Conservation (phyloP, 2,329 filamentous ascomycete species). For the Alternaria consortialis region DNA sequence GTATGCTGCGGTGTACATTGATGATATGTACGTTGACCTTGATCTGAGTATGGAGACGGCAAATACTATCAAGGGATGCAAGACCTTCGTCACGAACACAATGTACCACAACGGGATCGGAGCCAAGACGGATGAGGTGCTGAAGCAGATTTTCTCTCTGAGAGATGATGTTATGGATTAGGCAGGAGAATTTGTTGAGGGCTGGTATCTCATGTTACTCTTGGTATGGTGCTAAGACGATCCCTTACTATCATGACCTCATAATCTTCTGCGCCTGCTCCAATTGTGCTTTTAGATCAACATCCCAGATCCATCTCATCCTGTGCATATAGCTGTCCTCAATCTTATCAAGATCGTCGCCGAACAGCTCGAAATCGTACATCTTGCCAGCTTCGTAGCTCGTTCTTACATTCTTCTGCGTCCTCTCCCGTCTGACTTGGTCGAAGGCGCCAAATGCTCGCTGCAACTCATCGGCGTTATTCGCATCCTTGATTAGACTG, state of each 20-base stretch:
- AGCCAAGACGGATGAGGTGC: slow-evolving; percentile 75
- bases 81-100: slow-evolving; percentile 83
- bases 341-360: slow-evolving; percentile 52
- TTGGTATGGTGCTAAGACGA: no score
- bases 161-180: slow-evolving; percentile 74
- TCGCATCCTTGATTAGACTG: slow-evolving; percentile 40
- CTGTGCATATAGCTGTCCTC: slow-evolving; percentile 41
- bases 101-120: slow-evolving; percentile 88
- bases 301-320: slow-evolving; percentile 55
- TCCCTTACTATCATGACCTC: slow-evolving; percentile 2
- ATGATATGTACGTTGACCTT: slow-evolving; percentile 94
- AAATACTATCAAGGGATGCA: slow-evolving; percentile 75
- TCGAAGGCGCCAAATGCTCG: slow-evolving; percentile 46
- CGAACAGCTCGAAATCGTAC: slow-evolving; percentile 52
- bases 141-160: slow-evolving; percentile 78
- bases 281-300: slow-evolving; percentile 50
- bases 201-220: background rate
- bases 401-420: slow-evolving; percentile 40
- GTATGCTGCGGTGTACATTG: slow-evolving; percentile 82
- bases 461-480: slow-evolving; percentile 41
- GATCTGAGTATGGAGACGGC: slow-evolving; percentile 78
- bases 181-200: background rate
- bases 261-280: slow-evolving; percentile 43
- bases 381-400: slow-evolving; percentile 46
- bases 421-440: slow-evolving; percentile 38